Conservation (phyloP, 805 yeast genomes). For the Yarrowia sp. region DNA sequence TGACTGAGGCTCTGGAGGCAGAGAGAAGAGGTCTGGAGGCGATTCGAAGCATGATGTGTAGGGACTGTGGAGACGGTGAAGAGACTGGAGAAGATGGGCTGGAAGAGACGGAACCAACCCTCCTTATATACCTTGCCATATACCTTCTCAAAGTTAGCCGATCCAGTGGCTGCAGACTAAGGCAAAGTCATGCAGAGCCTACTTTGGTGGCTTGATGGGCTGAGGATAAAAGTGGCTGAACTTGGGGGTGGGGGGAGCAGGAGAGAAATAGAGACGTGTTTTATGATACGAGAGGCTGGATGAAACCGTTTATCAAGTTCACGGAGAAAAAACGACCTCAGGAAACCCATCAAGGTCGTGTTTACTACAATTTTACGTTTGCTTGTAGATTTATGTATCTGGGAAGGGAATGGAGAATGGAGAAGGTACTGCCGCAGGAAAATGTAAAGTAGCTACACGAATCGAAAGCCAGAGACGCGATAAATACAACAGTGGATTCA, state of each 20-base stretch:
- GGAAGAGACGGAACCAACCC: neutral
- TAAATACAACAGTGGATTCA: neutral
- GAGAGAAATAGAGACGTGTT: neutral
- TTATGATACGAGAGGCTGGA: too few relatives aligned
- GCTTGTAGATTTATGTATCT: neutral
- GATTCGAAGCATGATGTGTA: constrained; percentile 5
- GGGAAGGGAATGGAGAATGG: too few relatives aligned
- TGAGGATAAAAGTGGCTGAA: neutral
- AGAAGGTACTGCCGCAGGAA: too few relatives aligned
- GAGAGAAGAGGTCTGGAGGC: neutral
- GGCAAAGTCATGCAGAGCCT: constrained; percentile 8
- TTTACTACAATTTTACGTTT: neutral
- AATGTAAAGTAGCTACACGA: too few relatives aligned
- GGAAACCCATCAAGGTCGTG: neutral
- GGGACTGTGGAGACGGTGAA: too few relatives aligned
- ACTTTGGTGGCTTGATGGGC: constrained; percentile 10
- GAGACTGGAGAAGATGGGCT: neutral
- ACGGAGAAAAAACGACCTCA: neutral
- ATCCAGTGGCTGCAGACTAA: constrained; percentile 19
- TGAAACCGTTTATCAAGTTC: neutral
- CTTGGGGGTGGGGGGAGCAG: neutral
- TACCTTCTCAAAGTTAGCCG: constrained; percentile 16
- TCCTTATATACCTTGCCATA: neutral
- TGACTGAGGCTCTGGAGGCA: too few relatives aligned
- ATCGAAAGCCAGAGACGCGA: neutral